A percentile compares a stretch with the other conserved stretches of the same genome.
These are phyloP conservation scores for Raddia distichophylla DNA, from an alignment of 176 grass and related monocot genomes.

Conservation along the genomic window DNA sequence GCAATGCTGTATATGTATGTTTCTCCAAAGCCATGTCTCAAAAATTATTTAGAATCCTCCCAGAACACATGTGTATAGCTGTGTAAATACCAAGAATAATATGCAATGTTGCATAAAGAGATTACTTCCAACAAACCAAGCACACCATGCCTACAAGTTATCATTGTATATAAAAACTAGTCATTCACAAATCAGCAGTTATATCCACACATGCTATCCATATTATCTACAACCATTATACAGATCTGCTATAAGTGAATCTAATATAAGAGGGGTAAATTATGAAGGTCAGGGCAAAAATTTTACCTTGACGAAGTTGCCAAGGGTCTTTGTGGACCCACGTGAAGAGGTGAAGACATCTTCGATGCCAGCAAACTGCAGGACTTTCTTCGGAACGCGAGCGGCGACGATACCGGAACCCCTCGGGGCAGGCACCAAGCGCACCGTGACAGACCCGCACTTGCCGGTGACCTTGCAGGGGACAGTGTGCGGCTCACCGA, in stretches of 20 bases:
- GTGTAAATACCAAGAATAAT: no score
- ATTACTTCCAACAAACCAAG: neutral
- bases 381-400: constrained; percentile 88
- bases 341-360: constrained; percentile 87
- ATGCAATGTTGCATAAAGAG: neutral
- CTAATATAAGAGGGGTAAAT: neutral
- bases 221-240: neutral
- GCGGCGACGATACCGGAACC: constrained; percentile 82
- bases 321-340: constrained; percentile 94
- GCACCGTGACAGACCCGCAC: constrained; percentile 80
- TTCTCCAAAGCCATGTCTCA: no score
- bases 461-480: constrained; percentile 94
- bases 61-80: no score
- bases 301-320: constrained; percentile 90
- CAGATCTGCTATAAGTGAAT: neutral
- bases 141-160: neutral
- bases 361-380: constrained; percentile 87
- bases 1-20: neutral
- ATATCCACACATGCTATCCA: neutral
- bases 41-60: no score
- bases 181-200: neutral
- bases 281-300: neutral
- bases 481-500: constrained; percentile 74
- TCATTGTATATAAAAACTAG: neutral
- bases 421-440: constrained; percentile 84